Evolutionary conservation across 768 basidiomycete species (phyloP), one percentile per base, ranked within the genome.

Genomic region (Artomyces pyxidatus): DNA sequence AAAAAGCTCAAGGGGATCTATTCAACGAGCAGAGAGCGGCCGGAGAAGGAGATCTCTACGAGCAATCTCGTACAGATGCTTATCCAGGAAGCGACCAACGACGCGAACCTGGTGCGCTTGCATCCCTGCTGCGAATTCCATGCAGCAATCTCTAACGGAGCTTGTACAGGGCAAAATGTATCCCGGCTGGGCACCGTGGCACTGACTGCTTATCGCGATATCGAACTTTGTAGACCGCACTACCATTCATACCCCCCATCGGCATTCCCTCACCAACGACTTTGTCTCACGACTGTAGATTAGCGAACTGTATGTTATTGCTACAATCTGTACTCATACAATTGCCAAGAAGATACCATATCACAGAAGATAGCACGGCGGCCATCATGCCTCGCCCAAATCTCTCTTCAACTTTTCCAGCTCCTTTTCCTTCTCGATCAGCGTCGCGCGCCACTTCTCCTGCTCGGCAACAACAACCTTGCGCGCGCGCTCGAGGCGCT

Each of bases 21-120:
- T 64, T 70, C 71, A 17, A 72, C 77, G 3, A 37, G 54, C 37
- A 45, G 37, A 38, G 56, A 57, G 30, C 49, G 53, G 10, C 67
- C 63, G 2, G 69, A 71, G 40, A 67, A 65, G 50, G 71, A 74
- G 47, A 77, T 77, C 17, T 81, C 87, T 26, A 88, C 88, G 17
- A 85, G 80, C 51, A 93, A 89, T 67, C 73, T 97, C 42, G 96
- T 97, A 49, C 90, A 97, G 61, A 75, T 84, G 59, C 70, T 98
- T 47, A 94, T 98, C 49, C 84, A 89, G 59, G 89, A 96, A 62
- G 90, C 96, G 14, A 88, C 79, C 3, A 81, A 83, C 64, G 59
- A 68, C 2, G 65, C 62, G 19, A 93, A 96, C 60, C 65, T 99
- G 66, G 85, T 78, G 46, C 59, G 78, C 64, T 8, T 3, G 16